Conservation (phyloP, 2,329 filamentous ascomycete genomes). For the Xylaria sp. region DNA sequence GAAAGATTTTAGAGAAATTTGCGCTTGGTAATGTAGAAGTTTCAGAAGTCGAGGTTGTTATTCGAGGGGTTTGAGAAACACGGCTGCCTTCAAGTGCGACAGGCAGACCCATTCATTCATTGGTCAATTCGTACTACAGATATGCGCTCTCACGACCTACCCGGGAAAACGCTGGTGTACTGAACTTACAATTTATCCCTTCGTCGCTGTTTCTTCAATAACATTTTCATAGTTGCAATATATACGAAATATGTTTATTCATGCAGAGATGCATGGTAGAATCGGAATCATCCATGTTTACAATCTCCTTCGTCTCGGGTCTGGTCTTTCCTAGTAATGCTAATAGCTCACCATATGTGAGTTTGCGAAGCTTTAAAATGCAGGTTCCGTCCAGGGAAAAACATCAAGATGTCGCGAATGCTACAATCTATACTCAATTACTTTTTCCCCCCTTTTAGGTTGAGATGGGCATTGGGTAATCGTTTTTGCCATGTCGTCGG, state of each 20-base stretch:
- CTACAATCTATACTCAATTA: too few relatives aligned
- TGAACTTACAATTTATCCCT: slow-evolving; percentile 4
- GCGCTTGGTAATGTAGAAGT: too few relatives aligned
- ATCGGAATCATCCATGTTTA: not conserved
- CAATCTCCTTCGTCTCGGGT: too few relatives aligned
- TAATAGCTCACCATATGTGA: not conserved
- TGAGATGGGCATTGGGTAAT: not conserved
- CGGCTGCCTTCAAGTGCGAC: slow-evolving; percentile 10
- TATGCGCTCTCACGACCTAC: slow-evolving; percentile 20
- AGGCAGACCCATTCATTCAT: not conserved
- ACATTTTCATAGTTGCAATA: not conserved
- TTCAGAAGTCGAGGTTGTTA: not conserved
- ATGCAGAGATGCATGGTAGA: too few relatives aligned
- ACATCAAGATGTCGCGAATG: not conserved
- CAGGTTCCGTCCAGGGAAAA: not conserved
- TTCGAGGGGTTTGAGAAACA: not conserved
- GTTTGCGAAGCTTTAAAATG: too few relatives aligned
- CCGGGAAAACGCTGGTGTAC: slow-evolving; percentile 6
- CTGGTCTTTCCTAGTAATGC: not conserved
- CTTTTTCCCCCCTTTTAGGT: not conserved
- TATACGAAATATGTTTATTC: not conserved
- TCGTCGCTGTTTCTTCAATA: slow-evolving; percentile 2
- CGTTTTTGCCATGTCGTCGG: not conserved
- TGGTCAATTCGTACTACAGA: too few relatives aligned
- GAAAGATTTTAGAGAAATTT: too few relatives aligned